Evolutionary conservation across 768 basidiomycete genomes (phyloP), one percentile per base, ranked within the genome.

Genomic region (Hygrocybe punicea): DNA sequence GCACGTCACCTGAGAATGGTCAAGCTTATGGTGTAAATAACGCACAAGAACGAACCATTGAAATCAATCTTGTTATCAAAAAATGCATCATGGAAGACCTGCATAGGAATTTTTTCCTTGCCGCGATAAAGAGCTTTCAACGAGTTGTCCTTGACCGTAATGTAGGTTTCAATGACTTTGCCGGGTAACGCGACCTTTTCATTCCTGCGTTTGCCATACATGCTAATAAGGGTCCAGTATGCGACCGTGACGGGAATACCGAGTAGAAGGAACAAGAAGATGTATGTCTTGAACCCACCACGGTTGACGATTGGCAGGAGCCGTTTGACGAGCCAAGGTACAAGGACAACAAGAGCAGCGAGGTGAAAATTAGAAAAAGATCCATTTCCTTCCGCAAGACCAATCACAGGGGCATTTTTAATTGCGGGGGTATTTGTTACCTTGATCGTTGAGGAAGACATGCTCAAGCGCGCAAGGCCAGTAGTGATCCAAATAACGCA

Each of bases 31-130:
- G 17, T 35, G 59, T 46, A 2, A 5, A 23, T 35, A 21, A 16
- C 13, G 57, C 56, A 19, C 45, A 16, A 48, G 53, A 10, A 71
- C 80, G 39, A 44, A 90, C 96, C 94, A 51, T 98, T 99, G 71
- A 99, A 90, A 55, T 98, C 95, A 59, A 95, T 84, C 76, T 98
- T 98, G 49, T 87, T 87, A 50, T 95, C 93, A 70, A 99, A 98
- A 76, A 89, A 98, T 60, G 93, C 91, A 78, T 99, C 97, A 69
- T 98, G 88, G 80, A 97, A 96, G 62, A 90, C 75, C 75, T 99
- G 96, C 87, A 97, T 95, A 51, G 94, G 94, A 57, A 99, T 98
- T 74, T 97, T 98, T 64, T 85, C 83, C 73, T 86, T 90, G 61
- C 86, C 88, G 33, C 83, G 73, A 76, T 95, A 98, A 58, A 84